phyloP scores from a whole-genome alignment of 768 basidiomycete species.

The Mycena filopes region DNA sequence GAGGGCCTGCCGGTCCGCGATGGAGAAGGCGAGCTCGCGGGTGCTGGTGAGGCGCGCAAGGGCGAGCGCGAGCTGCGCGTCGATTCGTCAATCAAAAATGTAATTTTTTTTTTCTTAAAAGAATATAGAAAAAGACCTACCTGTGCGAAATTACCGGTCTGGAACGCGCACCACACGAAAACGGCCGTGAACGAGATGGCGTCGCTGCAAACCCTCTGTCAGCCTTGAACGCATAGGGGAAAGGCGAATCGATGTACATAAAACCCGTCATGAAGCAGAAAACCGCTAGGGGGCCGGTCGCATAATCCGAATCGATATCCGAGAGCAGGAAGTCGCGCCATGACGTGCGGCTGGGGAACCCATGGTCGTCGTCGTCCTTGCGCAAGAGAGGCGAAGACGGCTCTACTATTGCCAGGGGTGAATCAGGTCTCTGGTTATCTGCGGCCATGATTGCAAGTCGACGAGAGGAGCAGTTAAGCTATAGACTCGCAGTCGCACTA shows the following conservation, averaged over 20 bases:
- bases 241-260: constrained; percentile 49
- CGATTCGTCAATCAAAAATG: background rate
- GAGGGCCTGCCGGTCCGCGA: constrained; percentile 85
- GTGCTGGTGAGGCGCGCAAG: constrained; percentile 76
- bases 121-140: constrained; percentile 48
- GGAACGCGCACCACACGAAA: constrained; percentile 88
- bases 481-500: background rate
- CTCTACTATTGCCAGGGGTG: background rate
- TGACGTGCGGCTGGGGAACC: constrained; percentile 6
- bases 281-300: constrained; percentile 53
- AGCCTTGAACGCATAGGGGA: background rate
- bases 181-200: constrained; percentile 80
- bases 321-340: constrained; percentile 25
- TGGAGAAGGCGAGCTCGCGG: constrained; percentile 70
- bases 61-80: constrained; percentile 78
- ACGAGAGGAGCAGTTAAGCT: background rate
- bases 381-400: constrained; percentile 12
- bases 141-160: constrained; percentile 82
- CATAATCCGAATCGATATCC: constrained; percentile 49
- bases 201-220: constrained; percentile 55
- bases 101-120: no score
- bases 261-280: constrained; percentile 72
- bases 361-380: constrained; percentile 2
- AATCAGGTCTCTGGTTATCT: background rate
- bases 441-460: background rate